Percentiles rank a stretch among this genome's conserved stretches.
Conservation (phyloP, 257 asterid genomes). For the Solanum ossicruentum region DNA sequence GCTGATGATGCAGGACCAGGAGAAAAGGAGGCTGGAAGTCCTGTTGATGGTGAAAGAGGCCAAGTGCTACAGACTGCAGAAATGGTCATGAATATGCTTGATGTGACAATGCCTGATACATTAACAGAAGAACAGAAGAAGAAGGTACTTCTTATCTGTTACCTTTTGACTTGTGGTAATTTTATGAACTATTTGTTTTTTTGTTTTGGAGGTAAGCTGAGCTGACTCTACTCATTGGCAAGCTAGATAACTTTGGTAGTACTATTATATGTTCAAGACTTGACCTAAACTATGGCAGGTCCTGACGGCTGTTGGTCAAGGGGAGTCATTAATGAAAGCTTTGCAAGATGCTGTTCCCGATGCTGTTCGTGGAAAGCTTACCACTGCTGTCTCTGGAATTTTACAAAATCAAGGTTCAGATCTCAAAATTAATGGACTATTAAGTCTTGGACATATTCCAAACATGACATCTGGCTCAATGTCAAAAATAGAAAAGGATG, state of each 20-base stretch:
- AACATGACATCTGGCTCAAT: conserved; percentile 27
- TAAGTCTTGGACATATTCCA: conserved; percentile 23
- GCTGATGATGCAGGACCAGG: conserved; percentile 22
- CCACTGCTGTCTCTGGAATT: conserved; percentile 58
- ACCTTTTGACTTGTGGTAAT: background rate
- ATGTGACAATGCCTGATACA: conserved; percentile 57
- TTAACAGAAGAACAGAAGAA: conserved; percentile 68
- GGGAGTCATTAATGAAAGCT: conserved; percentile 78
- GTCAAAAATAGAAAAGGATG: conserved; percentile 24
- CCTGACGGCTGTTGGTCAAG: conserved; percentile 71
- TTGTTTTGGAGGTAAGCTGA: background rate
- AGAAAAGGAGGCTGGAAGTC: conserved; percentile 17
- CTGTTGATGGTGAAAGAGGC: conserved; percentile 47
- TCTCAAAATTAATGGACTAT: conserved; percentile 39
- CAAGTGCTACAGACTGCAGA: conserved; percentile 57
- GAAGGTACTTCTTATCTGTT: conserved; percentile 40
- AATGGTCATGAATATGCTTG: conserved; percentile 78
- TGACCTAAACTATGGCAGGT: conserved; percentile 34
- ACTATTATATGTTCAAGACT: background rate
- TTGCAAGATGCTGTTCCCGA: conserved; percentile 97
- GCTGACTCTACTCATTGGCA: background rate
- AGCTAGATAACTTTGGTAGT: background rate
- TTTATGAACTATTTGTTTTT: background rate
- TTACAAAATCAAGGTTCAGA: conserved; percentile 43
- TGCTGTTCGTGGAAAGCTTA: conserved; percentile 82